phyloP scores from a whole-genome alignment of 352 stramenopile species.

The Globisporangium nodosum region DNA sequence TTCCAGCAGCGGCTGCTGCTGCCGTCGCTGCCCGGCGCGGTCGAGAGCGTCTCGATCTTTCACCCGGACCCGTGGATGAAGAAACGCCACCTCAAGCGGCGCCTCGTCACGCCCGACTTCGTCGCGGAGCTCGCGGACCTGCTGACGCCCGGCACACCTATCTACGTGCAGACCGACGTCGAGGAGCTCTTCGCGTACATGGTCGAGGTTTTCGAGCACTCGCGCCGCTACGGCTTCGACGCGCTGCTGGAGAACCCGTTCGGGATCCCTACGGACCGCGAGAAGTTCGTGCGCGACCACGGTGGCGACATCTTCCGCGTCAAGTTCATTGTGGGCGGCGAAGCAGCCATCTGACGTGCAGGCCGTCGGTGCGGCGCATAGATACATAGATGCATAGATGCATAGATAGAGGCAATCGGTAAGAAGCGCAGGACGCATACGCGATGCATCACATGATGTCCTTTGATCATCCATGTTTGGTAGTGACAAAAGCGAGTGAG shows the following conservation, averaged over 20 bases:
- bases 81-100: conserved; percentile 80
- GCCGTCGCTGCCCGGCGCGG: conserved; percentile 39
- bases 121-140: conserved; percentile 51
- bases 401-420: neutral
- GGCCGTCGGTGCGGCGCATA: neutral
- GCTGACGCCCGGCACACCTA: conserved; percentile 44
- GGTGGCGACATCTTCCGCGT: conserved; percentile 68
- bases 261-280: conserved; percentile 63
- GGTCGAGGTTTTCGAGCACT: conserved; percentile 68
- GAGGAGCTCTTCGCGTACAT: conserved; percentile 82
- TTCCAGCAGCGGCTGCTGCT: conserved; percentile 60
- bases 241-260: conserved; percentile 50
- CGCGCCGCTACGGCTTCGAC: conserved; percentile 32
- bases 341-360: neutral
- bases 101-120: conserved; percentile 68
- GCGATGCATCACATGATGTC: neutral
- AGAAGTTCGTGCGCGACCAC: conserved; percentile 58
- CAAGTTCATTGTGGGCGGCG: conserved; percentile 33
- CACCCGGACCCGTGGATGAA: conserved; percentile 89
- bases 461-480: neutral
- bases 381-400: neutral
- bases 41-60: conserved; percentile 83
- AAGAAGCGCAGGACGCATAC: too few relatives aligned
- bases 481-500: neutral
- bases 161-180: conserved; percentile 83